Evolutionary conservation across 192 early-diverging fungal genomes (phyloP), one percentile per base, ranked within the genome.

Genomic region (Coemansia sp.): DNA sequence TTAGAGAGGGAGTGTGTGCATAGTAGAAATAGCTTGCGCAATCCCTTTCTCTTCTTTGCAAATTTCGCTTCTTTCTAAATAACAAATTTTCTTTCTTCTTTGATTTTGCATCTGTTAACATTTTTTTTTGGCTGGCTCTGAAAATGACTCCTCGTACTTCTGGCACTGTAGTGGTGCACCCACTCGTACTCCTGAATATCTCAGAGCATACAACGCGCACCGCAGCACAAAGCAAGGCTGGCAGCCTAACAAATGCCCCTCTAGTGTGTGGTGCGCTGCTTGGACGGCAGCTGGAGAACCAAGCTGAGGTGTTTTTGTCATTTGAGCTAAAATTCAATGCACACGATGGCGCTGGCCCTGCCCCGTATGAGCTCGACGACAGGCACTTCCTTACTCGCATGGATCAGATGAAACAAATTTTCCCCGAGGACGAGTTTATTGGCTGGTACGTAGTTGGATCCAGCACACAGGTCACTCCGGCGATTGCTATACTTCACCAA

Each of bases 201-300:
- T 84, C 82, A 3, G 82, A 84, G 63, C 82, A 79, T 49, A 70
- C 74, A 18, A 84, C 82, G 3, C 82, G 82, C 33, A 76, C 69
- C 38, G 64, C 68, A 12, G 82, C 82, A 1, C 71, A 73, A 38
- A 65, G 34, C 33, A 69, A 65, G n/a, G 47, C 31, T 11, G 71
- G 70, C 60, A 71, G 66, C 40, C 58, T 29, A 39, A 9, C 22
- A 20, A 63, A 65, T 27, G 64, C 76, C 24, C 46, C 36, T 29
- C 31, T 69, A 1, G 52, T 73, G 5, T 66, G 74, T 55, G 82
- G 82, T 0, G 77, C 78, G 13, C 52, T 84, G 41, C 74, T 84
- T 15, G 82, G 82, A 16, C 73, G 65, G 41, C 82, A 79, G 44
- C 8, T 24, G 0, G 82, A 80, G 43, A 72, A 62, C 40, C 74